A percentile compares a stretch with the other conserved stretches of the same genome.
Conservation (phyloP, 371 early-diverging fungal genomes). For the Smittium culicis region DNA sequence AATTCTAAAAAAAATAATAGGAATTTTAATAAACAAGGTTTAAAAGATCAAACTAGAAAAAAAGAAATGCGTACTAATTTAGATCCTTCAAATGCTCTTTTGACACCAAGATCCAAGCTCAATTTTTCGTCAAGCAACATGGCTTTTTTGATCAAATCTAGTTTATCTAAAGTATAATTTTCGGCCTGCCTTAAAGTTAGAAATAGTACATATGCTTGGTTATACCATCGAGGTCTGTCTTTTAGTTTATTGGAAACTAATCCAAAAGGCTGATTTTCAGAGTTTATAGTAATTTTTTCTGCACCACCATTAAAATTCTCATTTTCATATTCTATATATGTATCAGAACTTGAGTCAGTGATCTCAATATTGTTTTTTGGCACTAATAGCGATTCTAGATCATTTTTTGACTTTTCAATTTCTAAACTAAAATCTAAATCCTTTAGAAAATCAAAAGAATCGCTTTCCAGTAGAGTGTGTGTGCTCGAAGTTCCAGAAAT, state of each 20-base stretch:
- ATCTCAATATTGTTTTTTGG: not conserved
- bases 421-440: too few species aligned
- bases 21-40: too few species aligned
- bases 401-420: not conserved
- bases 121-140: constrained; percentile 55
- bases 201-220: constrained; percentile 66
- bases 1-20: too few species aligned
- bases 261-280: not conserved
- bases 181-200: constrained; percentile 57
- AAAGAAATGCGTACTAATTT: too few species aligned
- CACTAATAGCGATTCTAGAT: not conserved
- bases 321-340: not conserved
- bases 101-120: constrained; percentile 51
- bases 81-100: constrained; percentile 54
- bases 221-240: constrained; percentile 63
- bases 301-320: not conserved
- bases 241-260: not conserved
- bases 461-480: too few species aligned
- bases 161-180: constrained; percentile 44
- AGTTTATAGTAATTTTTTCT: not conserved
- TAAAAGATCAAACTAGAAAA: too few species aligned
- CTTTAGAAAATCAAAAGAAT: too few species aligned
- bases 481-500: too few species aligned
- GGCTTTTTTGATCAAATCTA: constrained; percentile 54
- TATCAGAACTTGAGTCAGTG: not conserved